Evolutionary conservation across 2,329 filamentous ascomycete species (phyloP).

Genomic region (Aspergillus eucalypticola): DNA sequence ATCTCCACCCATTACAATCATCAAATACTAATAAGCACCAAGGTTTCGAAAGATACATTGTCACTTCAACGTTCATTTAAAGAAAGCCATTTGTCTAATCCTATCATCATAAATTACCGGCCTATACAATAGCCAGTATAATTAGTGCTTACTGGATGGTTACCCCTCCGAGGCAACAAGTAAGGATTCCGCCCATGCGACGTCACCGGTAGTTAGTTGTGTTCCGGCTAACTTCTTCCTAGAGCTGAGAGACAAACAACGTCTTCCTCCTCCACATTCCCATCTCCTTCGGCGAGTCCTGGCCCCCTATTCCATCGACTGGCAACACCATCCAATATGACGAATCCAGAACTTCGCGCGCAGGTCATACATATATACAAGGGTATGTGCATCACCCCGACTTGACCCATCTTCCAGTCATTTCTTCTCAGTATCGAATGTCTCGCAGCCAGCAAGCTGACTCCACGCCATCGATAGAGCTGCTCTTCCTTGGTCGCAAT

Average conservation of each 20-base stretch:
- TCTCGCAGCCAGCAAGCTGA: background rate
- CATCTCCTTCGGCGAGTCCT: background rate
- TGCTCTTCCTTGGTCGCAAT: conserved; percentile 78
- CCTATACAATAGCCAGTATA: background rate
- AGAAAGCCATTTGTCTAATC: too few relatives aligned
- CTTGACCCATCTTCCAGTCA: too few relatives aligned
- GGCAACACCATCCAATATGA: conserved; percentile 28
- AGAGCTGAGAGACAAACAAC: conserved; percentile 8
- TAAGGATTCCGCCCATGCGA: conserved; percentile 4
- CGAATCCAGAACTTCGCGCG: conserved; percentile 64
- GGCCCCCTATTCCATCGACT: background rate
- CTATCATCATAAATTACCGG: background rate
- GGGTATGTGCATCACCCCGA: conserved; percentile 52
- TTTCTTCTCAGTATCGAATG: too few relatives aligned
- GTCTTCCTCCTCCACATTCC: background rate
- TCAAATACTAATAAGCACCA: too few relatives aligned
- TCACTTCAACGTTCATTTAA: too few relatives aligned
- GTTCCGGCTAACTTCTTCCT: background rate
- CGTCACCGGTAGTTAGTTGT: conserved; percentile 5
- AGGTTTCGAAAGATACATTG: too few relatives aligned
- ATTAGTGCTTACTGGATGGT: background rate
- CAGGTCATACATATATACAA: conserved; percentile 89
- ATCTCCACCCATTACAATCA: too few relatives aligned
- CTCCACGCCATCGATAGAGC: conserved; percentile 56
- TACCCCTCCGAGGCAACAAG: background rate